Evolutionary conservation across 83 land plant genomes (phyloP).

Genomic region (Isoetes engelmannii): DNA sequence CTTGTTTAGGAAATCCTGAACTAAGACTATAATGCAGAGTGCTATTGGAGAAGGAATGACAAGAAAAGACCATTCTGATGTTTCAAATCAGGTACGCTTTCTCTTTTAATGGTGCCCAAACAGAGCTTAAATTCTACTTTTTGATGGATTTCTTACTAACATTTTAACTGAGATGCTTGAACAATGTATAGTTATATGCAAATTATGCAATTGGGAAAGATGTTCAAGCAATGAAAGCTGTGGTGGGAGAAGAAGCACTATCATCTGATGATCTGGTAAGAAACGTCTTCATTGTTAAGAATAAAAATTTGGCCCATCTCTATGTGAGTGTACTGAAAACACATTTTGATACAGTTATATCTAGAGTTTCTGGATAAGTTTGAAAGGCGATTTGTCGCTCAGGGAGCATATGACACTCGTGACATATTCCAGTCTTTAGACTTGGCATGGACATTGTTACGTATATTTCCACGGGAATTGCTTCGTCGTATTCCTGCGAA

Average conservation of each 20-base stretch:
- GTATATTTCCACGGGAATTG: slow-evolving; percentile 97
- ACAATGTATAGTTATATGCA: slow-evolving; percentile 72
- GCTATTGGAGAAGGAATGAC: slow-evolving; percentile 99
- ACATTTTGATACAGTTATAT: slow-evolving; percentile 49
- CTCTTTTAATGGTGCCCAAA: not conserved
- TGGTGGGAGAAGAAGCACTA: slow-evolving; percentile 98
- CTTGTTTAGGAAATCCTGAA: not conserved
- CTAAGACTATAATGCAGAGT: slow-evolving; percentile 48
- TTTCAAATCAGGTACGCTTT: slow-evolving; percentile 82
- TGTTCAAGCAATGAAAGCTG: slow-evolving; percentile 99
- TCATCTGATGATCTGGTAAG: slow-evolving; percentile 94
- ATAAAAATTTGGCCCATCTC: not conserved
- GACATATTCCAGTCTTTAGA: slow-evolving; percentile 95
- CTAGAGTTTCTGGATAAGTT: slow-evolving; percentile 92
- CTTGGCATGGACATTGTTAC: slow-evolving; percentile 92
- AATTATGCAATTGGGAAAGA: slow-evolving; percentile 99
- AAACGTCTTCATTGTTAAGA: slow-evolving; percentile 8
- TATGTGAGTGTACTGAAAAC: not conserved
- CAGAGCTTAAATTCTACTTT: not conserved
- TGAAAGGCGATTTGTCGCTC: slow-evolving; percentile 82
- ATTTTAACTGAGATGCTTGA: not conserved
- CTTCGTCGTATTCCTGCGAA: slow-evolving; percentile 98
- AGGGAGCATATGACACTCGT: slow-evolving; percentile 92
- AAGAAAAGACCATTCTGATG: slow-evolving; percentile 96
- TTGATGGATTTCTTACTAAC: not conserved